Conservation (phyloP, 2,329 filamentous ascomycete species). For the Cercospora sp. region DNA sequence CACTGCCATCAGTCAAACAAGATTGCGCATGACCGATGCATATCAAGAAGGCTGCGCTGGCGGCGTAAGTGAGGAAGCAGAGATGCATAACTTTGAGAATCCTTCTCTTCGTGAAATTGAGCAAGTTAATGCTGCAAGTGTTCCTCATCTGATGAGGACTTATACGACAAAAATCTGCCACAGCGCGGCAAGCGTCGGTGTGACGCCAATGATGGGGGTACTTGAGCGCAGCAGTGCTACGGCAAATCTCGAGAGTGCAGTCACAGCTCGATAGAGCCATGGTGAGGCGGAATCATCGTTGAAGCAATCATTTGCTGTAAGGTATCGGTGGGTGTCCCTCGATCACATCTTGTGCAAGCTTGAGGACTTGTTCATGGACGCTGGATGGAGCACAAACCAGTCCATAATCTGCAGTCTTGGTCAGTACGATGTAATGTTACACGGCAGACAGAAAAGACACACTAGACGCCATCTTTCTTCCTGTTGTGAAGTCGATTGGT, state of each 20-base stretch:
- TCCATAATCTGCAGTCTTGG: constrained; percentile 22
- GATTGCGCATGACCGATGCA: not conserved
- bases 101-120: no score
- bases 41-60: not conserved
- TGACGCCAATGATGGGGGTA: not conserved
- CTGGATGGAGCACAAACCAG: constrained; percentile 27
- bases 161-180: not conserved
- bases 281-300: not conserved
- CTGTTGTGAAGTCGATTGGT: constrained; percentile 47
- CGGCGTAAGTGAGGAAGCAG: not conserved
- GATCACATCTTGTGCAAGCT: constrained; percentile 23
- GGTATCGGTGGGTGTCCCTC: constrained; percentile 11
- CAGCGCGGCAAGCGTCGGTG: not conserved
- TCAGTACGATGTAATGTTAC: constrained; percentile 11
- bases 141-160: not conserved
- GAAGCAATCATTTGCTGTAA: constrained; percentile 13
- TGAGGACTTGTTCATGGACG: constrained; percentile 27
- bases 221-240: not conserved
- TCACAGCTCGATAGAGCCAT: not conserved
- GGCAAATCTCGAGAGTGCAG: not conserved
- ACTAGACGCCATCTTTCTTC: constrained; percentile 31
- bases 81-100: not conserved
- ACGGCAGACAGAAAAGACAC: not conserved
- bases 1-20: constrained; percentile 3
- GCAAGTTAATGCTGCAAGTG: no score